Conservation (phyloP, 2,329 filamentous ascomycete genomes). For the Allantophomopsis lycopodina region DNA sequence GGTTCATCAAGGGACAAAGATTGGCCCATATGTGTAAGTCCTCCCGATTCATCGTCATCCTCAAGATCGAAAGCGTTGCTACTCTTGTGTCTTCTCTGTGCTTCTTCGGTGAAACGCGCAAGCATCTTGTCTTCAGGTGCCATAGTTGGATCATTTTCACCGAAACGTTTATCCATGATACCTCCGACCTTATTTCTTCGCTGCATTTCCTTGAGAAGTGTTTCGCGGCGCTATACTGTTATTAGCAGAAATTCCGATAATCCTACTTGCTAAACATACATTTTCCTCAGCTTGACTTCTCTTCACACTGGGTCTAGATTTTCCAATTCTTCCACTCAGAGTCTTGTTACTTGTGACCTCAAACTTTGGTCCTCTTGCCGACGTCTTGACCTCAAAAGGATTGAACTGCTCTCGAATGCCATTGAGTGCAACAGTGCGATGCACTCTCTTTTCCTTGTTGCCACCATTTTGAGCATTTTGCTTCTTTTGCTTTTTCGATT, state of each 20-base stretch:
- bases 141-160: slow-evolving; percentile 91
- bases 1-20: slow-evolving; percentile 50
- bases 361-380: slow-evolving; percentile 68
- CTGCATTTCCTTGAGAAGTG: slow-evolving; percentile 81
- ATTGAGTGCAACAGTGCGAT: slow-evolving; percentile 65
- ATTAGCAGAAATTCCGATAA: background rate
- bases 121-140: slow-evolving; percentile 85
- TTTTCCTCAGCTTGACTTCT: slow-evolving; percentile 81
- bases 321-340: slow-evolving; percentile 33
- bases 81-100: slow-evolving; percentile 65
- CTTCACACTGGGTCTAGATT: slow-evolving; percentile 67
- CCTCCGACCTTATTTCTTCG: slow-evolving; percentile 82
- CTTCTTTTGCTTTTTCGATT: slow-evolving; percentile 90
- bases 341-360: slow-evolving; percentile 61
- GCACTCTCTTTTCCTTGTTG: slow-evolving; percentile 58
- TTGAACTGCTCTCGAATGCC: slow-evolving; percentile 94
- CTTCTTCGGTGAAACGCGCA: slow-evolving; percentile 81
- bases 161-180: slow-evolving; percentile 84
- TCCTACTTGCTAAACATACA: slow-evolving; percentile 28
- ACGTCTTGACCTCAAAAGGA: slow-evolving; percentile 86
- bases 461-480: slow-evolving; percentile 53
- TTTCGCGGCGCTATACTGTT: slow-evolving; percentile 51
- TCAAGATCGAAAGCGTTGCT: slow-evolving; percentile 82
- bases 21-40: slow-evolving; percentile 74
- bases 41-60: slow-evolving; percentile 54